These are phyloP conservation scores for Fomitopsis pinicola DNA, from an alignment of 1,284 basidiomycete species.

Conservation along the genomic window DNA sequence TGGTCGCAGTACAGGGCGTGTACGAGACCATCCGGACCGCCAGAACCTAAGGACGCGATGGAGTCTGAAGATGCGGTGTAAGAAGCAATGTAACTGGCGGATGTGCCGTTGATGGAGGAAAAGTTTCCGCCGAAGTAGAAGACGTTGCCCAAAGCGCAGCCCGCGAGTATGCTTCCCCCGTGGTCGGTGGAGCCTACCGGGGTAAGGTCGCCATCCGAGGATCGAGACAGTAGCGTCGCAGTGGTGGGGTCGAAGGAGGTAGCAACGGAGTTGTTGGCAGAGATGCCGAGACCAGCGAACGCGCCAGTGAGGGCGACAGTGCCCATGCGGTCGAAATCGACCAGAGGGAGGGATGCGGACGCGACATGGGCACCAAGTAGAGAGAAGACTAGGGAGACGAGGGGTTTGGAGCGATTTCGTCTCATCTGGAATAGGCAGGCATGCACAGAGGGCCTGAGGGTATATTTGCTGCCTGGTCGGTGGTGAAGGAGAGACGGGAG, in stretches of 20 bases:
- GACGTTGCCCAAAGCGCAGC: slow-evolving; percentile 56
- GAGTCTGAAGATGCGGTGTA: slow-evolving; percentile 57
- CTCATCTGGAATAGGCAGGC: slow-evolving; percentile 12
- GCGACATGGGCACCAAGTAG: slow-evolving; percentile 32
- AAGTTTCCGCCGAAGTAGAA: slow-evolving; percentile 81
- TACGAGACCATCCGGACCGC: slow-evolving; percentile 69
- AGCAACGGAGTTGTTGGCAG: slow-evolving; percentile 49
- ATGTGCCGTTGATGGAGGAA: slow-evolving; percentile 53
- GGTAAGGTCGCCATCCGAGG: slow-evolving; percentile 56
- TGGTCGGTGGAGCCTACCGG: slow-evolving; percentile 64
- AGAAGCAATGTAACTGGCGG: slow-evolving; percentile 67
- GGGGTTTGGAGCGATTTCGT: slow-evolving; percentile 10
- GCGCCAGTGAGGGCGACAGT: slow-evolving; percentile 82
- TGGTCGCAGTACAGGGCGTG: slow-evolving; percentile 82
- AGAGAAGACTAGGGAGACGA: slow-evolving; percentile 14
- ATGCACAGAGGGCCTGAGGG: slow-evolving; percentile 14
- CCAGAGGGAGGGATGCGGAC: slow-evolving; percentile 64
- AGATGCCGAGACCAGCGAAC: slow-evolving; percentile 81
- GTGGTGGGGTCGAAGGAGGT: slow-evolving; percentile 62
- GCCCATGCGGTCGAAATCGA: slow-evolving; percentile 92
- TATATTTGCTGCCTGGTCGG: slow-evolving; percentile 15
- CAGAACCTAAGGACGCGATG: slow-evolving; percentile 58
- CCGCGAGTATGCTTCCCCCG: slow-evolving; percentile 64
- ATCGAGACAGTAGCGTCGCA: slow-evolving; percentile 67
- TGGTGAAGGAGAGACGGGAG: slow-evolving; percentile 5